phyloP scores from a whole-genome alignment of 1,284 basidiomycete genomes.

The Leccinum laetum region DNA sequence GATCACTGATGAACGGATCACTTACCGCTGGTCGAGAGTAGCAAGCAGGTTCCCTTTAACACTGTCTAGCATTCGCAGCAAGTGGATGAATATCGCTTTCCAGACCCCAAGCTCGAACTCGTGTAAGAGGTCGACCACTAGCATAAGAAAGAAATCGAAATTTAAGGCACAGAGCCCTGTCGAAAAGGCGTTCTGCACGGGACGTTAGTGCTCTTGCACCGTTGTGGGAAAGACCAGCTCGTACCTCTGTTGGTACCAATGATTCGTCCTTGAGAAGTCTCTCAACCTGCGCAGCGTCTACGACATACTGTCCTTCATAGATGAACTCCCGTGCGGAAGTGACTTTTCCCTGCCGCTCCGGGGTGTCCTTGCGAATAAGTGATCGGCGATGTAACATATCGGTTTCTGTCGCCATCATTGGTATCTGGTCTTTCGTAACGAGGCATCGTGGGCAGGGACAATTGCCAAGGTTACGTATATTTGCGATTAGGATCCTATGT shows the following conservation, averaged over 20 bases:
- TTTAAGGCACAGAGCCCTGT: neutral
- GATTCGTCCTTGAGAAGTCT: neutral
- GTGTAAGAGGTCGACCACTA: neutral
- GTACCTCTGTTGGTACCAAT: neutral
- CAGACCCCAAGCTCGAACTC: neutral
- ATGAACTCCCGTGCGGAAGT: neutral
- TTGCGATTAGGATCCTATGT: neutral
- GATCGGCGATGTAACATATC: neutral
- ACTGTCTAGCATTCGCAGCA: neutral
- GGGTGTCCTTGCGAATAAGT: neutral
- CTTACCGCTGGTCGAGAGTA: neutral
- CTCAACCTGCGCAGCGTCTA: neutral
- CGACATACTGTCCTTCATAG: neutral
- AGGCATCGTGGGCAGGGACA: neutral
- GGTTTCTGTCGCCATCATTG: neutral
- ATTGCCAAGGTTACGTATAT: neutral
- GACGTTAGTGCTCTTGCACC: neutral
- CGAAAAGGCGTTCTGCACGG: neutral
- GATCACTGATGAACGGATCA: neutral
- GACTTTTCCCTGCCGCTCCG: neutral
- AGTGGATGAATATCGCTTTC: neutral
- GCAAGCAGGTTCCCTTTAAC: neutral
- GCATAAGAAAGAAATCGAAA: neutral
- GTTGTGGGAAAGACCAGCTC: neutral
- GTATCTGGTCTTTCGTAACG: neutral